Percentiles rank a stretch among this genome's conserved stretches.
These are phyloP conservation scores for Penicillium parvum DNA, from an alignment of 495 filamentous ascomycete species.

Conservation along the genomic window DNA sequence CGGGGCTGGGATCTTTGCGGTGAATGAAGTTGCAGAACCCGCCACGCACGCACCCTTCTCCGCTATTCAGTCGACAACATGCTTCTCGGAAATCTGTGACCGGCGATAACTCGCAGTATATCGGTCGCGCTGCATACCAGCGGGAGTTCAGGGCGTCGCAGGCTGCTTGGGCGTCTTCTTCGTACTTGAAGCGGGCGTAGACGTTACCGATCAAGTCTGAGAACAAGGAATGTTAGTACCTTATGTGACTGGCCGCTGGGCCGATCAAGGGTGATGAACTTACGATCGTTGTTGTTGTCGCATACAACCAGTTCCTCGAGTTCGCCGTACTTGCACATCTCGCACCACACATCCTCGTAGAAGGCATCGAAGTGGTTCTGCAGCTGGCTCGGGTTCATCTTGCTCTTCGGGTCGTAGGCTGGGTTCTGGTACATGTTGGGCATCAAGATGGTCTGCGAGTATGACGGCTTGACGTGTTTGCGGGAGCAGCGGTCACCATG, in stretches of 20 bases:
- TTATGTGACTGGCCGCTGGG: neutral
- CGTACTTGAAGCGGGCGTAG: constrained; percentile 99
- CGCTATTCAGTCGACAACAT: constrained; percentile 89
- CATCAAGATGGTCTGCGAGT: constrained; percentile 94
- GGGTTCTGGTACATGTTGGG: constrained; percentile 99
- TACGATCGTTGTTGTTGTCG: constrained; percentile 95
- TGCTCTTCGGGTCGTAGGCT: constrained; percentile 92
- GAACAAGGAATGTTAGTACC: constrained; percentile 15
- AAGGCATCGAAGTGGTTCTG: constrained; percentile 99
- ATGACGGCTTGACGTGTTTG: constrained; percentile 98
- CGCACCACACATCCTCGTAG: constrained; percentile 99
- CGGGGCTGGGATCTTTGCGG: constrained; percentile 83
- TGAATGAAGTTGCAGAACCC: constrained; percentile 99
- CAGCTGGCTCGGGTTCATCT: constrained; percentile 90
- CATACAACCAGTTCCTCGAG: constrained; percentile 86
- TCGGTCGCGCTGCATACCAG: constrained; percentile 96
- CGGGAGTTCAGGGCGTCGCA: constrained; percentile 91
- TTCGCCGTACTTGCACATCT: constrained; percentile 94
- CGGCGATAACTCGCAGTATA: constrained; percentile 95
- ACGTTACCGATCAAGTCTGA: constrained; percentile 96
- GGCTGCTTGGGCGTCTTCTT: constrained; percentile 88
- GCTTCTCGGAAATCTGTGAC: constrained; percentile 99
- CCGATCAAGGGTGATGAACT: constrained; percentile 31
- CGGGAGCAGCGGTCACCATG: constrained; percentile 97
- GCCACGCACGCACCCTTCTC: constrained; percentile 91